phyloP scores from a whole-genome alignment of 495 filamentous ascomycete genomes.

The Hypoxylon rickii region DNA sequence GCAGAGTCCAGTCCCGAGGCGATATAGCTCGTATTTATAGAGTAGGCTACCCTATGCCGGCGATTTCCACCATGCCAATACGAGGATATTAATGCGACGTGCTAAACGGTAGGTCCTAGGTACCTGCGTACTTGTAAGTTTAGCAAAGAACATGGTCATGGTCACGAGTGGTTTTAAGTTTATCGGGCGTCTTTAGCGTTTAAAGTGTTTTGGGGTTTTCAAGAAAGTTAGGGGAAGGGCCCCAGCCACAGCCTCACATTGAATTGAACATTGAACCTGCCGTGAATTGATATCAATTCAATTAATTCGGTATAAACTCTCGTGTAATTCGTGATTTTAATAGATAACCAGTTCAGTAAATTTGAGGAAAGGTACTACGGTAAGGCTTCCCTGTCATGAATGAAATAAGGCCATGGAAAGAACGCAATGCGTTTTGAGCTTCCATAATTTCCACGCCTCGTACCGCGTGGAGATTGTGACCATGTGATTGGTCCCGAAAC shows the following conservation, averaged over 20 bases:
- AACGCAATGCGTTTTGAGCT: constrained; percentile 16
- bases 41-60: not conserved
- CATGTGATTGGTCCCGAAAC: constrained; percentile 18
- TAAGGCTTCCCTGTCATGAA: constrained; percentile 2
- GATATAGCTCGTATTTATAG: constrained; percentile 19
- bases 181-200: not conserved
- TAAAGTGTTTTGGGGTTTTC: no score
- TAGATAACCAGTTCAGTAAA: no score
- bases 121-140: not conserved
- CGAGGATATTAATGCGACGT: not conserved
- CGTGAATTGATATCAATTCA: no score
- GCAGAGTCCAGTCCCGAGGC: not conserved
- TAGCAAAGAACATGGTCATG: no score
- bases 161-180: not conserved
- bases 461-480: constrained; percentile 18
- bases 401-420: constrained; percentile 4
- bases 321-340: no score
- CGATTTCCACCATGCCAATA: constrained; percentile 11
- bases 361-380: no score
- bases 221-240: not conserved
- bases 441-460: constrained; percentile 28
- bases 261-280: no score
- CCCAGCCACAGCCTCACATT: not conserved
- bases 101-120: not conserved
- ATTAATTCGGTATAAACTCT: no score